phyloP scores from a whole-genome alignment of 768 basidiomycete species.

The Lenzites betulinus region DNA sequence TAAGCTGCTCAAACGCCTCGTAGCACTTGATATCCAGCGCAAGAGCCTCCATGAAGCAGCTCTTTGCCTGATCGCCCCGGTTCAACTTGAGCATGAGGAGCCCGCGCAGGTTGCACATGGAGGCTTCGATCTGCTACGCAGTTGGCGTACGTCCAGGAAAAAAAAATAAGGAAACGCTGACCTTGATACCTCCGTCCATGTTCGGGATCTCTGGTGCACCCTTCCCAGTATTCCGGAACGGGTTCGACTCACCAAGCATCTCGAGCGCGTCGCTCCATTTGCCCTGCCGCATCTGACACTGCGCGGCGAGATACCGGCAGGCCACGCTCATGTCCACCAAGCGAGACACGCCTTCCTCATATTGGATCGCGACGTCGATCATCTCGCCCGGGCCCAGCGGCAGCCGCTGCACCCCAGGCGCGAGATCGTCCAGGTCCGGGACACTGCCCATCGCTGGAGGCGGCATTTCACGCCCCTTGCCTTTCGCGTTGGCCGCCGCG shows the following conservation, averaged over 20 bases:
- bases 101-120: slow-evolving; percentile 94
- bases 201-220: slow-evolving; percentile 77
- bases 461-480: slow-evolving; percentile 58
- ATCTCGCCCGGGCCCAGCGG: slow-evolving; percentile 68
- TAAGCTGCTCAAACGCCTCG: slow-evolving; percentile 88
- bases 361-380: slow-evolving; percentile 65
- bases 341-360: slow-evolving; percentile 67
- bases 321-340: slow-evolving; percentile 94
- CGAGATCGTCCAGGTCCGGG: slow-evolving; percentile 14
- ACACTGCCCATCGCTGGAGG: not conserved
- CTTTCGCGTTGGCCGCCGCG: slow-evolving; percentile 49
- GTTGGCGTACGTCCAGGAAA: not conserved
- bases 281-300: slow-evolving; percentile 90
- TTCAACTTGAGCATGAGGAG: slow-evolving; percentile 93
- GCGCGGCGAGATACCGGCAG: slow-evolving; percentile 94
- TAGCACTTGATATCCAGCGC: slow-evolving; percentile 96
- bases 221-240: slow-evolving; percentile 69
- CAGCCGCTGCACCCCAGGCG: slow-evolving; percentile 48
- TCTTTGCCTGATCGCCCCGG: slow-evolving; percentile 87
- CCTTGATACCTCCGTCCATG: slow-evolving; percentile 94
- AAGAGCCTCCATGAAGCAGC: slow-evolving; percentile 95
- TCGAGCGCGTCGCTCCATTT: slow-evolving; percentile 92
- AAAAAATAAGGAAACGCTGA: slow-evolving; percentile 31
- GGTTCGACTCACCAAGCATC: slow-evolving; percentile 91
- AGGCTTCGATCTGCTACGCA: slow-evolving; percentile 80